Base-by-base conservation (phyloP, 768 basidiomycete genomes). In the Russula compacta region DNA sequence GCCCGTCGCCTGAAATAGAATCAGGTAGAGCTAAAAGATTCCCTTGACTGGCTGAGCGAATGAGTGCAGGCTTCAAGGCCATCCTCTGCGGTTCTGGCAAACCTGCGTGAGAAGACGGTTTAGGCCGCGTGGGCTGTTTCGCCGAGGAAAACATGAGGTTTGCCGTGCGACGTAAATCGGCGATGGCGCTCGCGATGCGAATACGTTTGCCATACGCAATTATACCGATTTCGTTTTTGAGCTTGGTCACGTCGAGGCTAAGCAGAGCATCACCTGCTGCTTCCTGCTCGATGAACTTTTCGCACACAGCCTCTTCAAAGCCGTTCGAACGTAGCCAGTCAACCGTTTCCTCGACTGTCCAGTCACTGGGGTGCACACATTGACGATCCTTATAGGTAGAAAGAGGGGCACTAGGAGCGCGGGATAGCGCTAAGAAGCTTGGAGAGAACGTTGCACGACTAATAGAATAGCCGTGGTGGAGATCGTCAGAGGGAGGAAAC, bases 201-300 rank as follows among this genome's bases (percentile, higher is more conserved):
- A 92, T 80, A 15, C 97, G 90, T 71, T 95, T 97, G 12, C 97
- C 97, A 67, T 95, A 97, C 3, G 93, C 92, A 68, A 81, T 77
- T 66, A 99, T 92, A 32, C 94, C 95, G 56, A 99, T 86, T 74
- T 98, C 95, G 9, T 76, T 79, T 75, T 98, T 98, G 67, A 99
- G 85, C 15, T 95, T 79, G 69, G 87, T 88, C 59, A 85, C 83
- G 64, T 98, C 92, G 62, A 98, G 87, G 68, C 95, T 94, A 58
- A 98, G 84, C 9, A 99, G 82, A 35, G 98, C 92, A 67, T 99
- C 97, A n/a, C 97, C 97, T 0, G 94, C 90, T 56, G 98, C 98
- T 76, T 99, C 97, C 84, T 99, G 94, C 75, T 98, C 97, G 47
- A 80, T 83, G 69, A 99, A 98, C 70, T 90, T 95, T 58, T 84